Conservation (phyloP, 148 eudicot genomes). For the Diospyros lotus region DNA sequence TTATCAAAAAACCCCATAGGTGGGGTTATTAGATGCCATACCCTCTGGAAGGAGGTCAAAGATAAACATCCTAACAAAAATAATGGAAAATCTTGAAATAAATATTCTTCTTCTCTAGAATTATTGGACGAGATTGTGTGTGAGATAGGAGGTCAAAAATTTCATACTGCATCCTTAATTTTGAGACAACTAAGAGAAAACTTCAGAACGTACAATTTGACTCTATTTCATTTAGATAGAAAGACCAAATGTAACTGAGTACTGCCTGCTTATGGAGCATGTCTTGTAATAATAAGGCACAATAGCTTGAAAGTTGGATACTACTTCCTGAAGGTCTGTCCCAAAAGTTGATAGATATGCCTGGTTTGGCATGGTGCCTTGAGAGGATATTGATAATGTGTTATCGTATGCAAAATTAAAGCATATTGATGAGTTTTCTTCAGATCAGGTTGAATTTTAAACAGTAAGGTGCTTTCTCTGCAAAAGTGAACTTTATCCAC, state of each 20-base stretch:
- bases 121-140: background rate
- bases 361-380: background rate
- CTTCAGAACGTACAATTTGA: background rate
- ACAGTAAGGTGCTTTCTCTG: slow-evolving; percentile 4
- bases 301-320: background rate
- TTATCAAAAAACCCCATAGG: too few relatives aligned
- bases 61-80: background rate
- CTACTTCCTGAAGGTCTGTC: background rate
- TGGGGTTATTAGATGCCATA: background rate
- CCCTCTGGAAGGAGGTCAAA: background rate
- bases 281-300: background rate
- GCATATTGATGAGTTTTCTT: background rate
- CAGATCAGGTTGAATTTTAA: background rate
- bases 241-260: background rate
- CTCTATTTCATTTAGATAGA: background rate
- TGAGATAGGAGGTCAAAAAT: background rate
- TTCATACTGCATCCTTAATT: background rate
- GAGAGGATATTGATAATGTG: background rate
- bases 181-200: too few relatives aligned
- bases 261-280: background rate
- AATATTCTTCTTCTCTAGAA: background rate
- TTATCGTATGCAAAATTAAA: background rate
- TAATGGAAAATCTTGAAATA: background rate
- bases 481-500: background rate
- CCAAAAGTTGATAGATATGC: background rate